Percentiles rank a stretch among this genome's conserved stretches.
Conservation (phyloP, 2,329 filamentous ascomycete species). For the Penicillium sp. region DNA sequence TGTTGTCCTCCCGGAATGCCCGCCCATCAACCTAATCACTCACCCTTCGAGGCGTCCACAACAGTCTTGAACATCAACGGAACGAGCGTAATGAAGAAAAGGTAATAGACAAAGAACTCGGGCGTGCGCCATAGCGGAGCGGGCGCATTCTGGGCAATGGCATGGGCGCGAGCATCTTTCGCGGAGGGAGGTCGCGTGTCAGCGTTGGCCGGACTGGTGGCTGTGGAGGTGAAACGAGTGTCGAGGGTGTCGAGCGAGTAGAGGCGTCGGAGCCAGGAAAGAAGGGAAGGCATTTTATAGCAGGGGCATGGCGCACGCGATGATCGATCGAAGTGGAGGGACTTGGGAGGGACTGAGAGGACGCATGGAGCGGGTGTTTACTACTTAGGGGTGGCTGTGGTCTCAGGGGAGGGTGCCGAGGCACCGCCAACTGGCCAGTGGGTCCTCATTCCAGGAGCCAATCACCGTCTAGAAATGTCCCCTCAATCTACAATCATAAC, state of each 20-base stretch:
- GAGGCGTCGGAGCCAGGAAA: conserved; percentile 56
- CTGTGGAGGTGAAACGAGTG: conserved; percentile 71
- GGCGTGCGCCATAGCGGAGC: conserved; percentile 80
- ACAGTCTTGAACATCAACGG: conserved; percentile 91
- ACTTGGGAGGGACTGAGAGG: conserved; percentile 12
- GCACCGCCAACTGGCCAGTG: conserved; percentile 5
- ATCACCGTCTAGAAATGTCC: conserved; percentile 10
- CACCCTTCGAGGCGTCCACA: conserved; percentile 82
- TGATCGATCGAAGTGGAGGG: not conserved
- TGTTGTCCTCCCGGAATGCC: not conserved
- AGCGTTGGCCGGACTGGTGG: conserved; percentile 67
- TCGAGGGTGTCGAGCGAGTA: conserved; percentile 71
- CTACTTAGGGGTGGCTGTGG: conserved; percentile 18
- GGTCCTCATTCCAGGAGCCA: not conserved
- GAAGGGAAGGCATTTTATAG: conserved; percentile 49
- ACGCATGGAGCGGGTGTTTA: conserved; percentile 23
- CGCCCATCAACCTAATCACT: conserved; percentile 31
- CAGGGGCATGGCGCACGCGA: conserved; percentile 36
- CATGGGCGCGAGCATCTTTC: conserved; percentile 43
- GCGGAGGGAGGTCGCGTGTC: conserved; percentile 52
- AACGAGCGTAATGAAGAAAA: conserved; percentile 67
- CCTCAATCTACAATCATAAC: conserved; percentile 7
- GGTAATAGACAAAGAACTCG: conserved; percentile 83
- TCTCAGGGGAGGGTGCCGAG: conserved; percentile 16
- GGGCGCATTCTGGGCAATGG: conserved; percentile 52